These are phyloP conservation scores for Heritiera littoralis DNA, from an alignment of 345 rosid genomes.

Conservation along the genomic window DNA sequence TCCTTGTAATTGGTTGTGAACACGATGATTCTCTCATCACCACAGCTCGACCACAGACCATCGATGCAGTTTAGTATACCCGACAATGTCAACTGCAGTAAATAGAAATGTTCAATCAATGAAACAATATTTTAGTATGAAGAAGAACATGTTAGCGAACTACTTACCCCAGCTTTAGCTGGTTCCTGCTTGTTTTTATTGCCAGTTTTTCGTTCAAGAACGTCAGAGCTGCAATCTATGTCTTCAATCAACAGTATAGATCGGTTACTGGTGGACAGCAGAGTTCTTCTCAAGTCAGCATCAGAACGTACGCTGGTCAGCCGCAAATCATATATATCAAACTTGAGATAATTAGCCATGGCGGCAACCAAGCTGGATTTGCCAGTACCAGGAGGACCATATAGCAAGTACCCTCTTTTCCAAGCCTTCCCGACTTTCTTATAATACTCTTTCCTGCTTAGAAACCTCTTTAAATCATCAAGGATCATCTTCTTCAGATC, in stretches of 20 bases:
- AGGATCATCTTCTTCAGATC: slow-evolving; percentile 41
- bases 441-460: slow-evolving; percentile 59
- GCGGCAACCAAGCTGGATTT: slow-evolving; percentile 81
- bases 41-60: slow-evolving; percentile 53
- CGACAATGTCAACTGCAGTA: slow-evolving; percentile 38
- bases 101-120: neutral
- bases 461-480: slow-evolving; percentile 60
- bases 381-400: slow-evolving; percentile 78
- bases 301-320: slow-evolving; percentile 43
- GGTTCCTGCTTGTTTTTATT: slow-evolving; percentile 28
- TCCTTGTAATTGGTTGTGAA: slow-evolving; percentile 54
- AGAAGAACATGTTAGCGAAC: neutral
- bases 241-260: slow-evolving; percentile 73
- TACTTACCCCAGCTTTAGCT: slow-evolving; percentile 20
- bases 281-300: slow-evolving; percentile 45
- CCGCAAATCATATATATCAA: slow-evolving; percentile 68
- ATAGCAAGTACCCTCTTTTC: slow-evolving; percentile 76
- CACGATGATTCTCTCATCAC: slow-evolving; percentile 46
- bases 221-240: slow-evolving; percentile 59
- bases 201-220: slow-evolving; percentile 12
- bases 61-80: slow-evolving; percentile 52
- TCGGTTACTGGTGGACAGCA: slow-evolving; percentile 60
- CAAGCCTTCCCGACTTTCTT: slow-evolving; percentile 72
- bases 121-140: too few relatives aligned
- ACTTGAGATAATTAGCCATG: slow-evolving; percentile 73